phyloP scores from a whole-genome alignment of 495 filamentous ascomycete genomes.

The Trichoderma erinaceum region DNA sequence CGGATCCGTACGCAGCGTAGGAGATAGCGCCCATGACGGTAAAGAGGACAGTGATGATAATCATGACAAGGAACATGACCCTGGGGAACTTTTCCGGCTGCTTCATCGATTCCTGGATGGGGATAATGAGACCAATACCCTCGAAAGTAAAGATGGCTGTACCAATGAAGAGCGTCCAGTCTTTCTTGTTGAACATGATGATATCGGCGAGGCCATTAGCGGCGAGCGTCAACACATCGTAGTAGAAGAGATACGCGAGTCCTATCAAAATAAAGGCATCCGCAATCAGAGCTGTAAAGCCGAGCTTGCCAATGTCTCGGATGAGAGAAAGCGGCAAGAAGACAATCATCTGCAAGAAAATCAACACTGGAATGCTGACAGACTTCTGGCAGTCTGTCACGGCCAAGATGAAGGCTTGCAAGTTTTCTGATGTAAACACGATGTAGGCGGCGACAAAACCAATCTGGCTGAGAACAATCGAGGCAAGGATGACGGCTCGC shows the following conservation, averaged over 20 bases:
- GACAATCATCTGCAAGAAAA: conserved; percentile 85
- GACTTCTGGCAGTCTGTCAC: conserved; percentile 74
- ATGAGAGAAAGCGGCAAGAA: conserved; percentile 91
- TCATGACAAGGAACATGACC: conserved; percentile 83
- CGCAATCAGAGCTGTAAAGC: conserved; percentile 82
- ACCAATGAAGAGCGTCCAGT: conserved; percentile 96
- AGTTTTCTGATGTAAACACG: conserved; percentile 91
- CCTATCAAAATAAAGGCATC: conserved; percentile 92
- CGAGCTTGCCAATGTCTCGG: conserved; percentile 91
- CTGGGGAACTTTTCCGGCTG: conserved; percentile 78
- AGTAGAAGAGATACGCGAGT: conserved; percentile 91
- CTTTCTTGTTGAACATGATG: conserved; percentile 72
- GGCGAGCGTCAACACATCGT: conserved; percentile 76
- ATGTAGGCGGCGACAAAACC: conserved; percentile 98
- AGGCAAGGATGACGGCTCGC: conserved; percentile 76
- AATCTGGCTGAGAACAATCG: conserved; percentile 89
- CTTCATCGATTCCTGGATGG: conserved; percentile 95
- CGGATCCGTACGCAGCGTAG: conserved; percentile 91
- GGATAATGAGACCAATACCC: conserved; percentile 96
- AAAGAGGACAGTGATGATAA: conserved; percentile 88
- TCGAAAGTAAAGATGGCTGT: conserved; percentile 99
- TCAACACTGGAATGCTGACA: conserved; percentile 82
- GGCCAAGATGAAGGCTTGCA: conserved; percentile 83
- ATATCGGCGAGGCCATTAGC: conserved; percentile 80
- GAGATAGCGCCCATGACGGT: conserved; percentile 84